Base-by-base conservation (phyloP, 2,329 filamentous ascomycete species). In the Fusarium sp. region DNA sequence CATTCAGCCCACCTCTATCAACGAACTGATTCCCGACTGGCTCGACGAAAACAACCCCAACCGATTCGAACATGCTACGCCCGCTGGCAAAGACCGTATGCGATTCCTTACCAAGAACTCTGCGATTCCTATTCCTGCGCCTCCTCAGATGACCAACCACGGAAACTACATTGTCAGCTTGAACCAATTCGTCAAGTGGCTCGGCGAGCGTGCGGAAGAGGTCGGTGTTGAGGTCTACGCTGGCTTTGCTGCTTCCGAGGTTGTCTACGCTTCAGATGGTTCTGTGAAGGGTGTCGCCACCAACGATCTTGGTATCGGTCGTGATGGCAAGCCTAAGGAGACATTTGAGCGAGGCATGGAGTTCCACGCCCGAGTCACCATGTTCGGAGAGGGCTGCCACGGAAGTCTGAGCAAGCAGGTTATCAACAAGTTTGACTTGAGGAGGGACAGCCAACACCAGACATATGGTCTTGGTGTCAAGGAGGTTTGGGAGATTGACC, bases 101-200 rank as follows among this genome's bases (percentile, higher is more conserved):
- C 91, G 93, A 74, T 98, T 98, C 82, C 87, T 99, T 66, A 98
- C 95, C 49, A 92, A 95, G 83, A 92, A 86, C 57, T 85, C 85
- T 67, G 85, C 94, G 1, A 89, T 97, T 61, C 93, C 94, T 8
- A 85, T 98, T 56, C 96, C 95, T 2, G 90, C 91, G 15, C 96
- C 96, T 46, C 96, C 96, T 32, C 96, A 98, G 83, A 99, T 99
- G 96, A 90, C 95, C 84, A 99, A 99, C 80, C 89, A 97, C 77
- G 96, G 96, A 73, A 99, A 99, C 83, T 98, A 97, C 81, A 99
- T 99, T 73, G 90, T 99, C 77, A 97, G 93, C 77, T 83, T 99
- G 76, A 98, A 97, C 81, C 93, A 98, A 81, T 91, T 99, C 77
- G 92, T 92, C 61, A 97, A 95, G 82, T 99, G 96, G 96, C 86